Conservation (phyloP, 1,284 basidiomycete species). For the Xerocomus amazonicus region DNA sequence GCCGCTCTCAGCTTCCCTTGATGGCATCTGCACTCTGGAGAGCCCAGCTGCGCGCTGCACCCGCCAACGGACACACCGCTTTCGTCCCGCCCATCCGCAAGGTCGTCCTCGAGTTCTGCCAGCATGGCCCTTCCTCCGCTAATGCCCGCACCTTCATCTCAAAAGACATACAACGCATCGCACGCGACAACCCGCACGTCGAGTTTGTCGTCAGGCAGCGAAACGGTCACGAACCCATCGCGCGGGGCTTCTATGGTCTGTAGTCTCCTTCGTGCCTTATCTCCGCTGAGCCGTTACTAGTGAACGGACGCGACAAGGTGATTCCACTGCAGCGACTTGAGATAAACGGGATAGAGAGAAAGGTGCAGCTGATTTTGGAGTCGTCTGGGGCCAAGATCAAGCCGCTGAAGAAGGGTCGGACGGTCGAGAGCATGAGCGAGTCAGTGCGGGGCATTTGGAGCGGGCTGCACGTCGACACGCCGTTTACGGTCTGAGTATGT, state of each 20-base stretch:
- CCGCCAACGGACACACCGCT: constrained; percentile 65
- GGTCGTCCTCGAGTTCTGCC: constrained; percentile 82
- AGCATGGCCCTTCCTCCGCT: constrained; percentile 71
- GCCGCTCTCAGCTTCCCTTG: constrained; percentile 13
- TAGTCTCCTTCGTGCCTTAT: background rate
- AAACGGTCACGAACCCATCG: constrained; percentile 67
- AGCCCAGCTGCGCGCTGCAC: constrained; percentile 55
- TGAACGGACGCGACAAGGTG: constrained; percentile 79
- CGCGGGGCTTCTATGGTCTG: constrained; percentile 74
- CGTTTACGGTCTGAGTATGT: constrained; percentile 32
- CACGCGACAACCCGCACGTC: constrained; percentile 71
- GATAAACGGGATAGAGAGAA: constrained; percentile 66
- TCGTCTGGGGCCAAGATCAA: constrained; percentile 82
- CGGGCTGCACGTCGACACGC: constrained; percentile 68
- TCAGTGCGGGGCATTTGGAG: constrained; percentile 84
- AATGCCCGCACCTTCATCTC: constrained; percentile 67
- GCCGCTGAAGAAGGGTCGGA: constrained; percentile 62
- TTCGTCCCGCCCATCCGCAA: constrained; percentile 77
- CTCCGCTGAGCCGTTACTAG: constrained; percentile 37
- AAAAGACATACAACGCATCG: constrained; percentile 59
- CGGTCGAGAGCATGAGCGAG: constrained; percentile 75
- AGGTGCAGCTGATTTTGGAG: constrained; percentile 78
- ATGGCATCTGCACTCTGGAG: constrained; percentile 48
- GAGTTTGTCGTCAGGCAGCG: constrained; percentile 77
- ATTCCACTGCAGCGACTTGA: constrained; percentile 69